Base-by-base conservation (phyloP, 2,329 filamentous ascomycete species). In the Sporothrix mexicana region DNA sequence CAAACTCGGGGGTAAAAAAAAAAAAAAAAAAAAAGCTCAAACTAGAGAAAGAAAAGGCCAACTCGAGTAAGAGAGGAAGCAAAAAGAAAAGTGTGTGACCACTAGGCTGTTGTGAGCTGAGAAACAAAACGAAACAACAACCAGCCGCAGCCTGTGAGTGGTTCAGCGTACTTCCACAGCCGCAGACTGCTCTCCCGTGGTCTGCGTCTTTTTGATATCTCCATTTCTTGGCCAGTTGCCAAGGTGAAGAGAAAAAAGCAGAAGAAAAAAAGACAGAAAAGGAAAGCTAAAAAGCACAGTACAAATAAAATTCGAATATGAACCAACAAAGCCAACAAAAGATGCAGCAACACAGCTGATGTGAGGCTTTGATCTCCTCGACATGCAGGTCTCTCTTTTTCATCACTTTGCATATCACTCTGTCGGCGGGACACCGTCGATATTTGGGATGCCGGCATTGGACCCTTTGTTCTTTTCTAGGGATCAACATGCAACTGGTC, bases 41-140 rank as follows among this genome's bases (percentile, higher is more conserved):
- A 30, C 23, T 7, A 59, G 23, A 41, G 3, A 15, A 17, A 59
- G 51, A 55, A 12, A 55, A 23, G n/a, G 9, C 20, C 20, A 36
- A 36, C 30, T 36, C 30, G 30, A 36, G 30, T 36, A 36, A 36
- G 30, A 36, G 30, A 36, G 51, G 13, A 55, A 25, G n/a, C 8
- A 20, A 15, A 5, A 15, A 1, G 36, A 59, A 36, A 36, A 43
- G 7, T 61, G 59, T 43, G 59, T n/a, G 59, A 20, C 41, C 4
- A 43, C 6, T 30, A 41, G 43, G 61, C 61, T 47, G 61, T 47
- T 51, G 64, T 67, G 45, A 67, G 64, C 64, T 51, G 64, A 66
- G 23, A 67, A 51, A 53, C 25, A 68, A 53, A 53, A 41, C 47
- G 17, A 55, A 68, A 68, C 66, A 47, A 2, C 47, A 2, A 68